These are phyloP conservation scores for Leccinum fuscescens DNA, from an alignment of 1,284 basidiomycete species.

Conservation along the genomic window DNA sequence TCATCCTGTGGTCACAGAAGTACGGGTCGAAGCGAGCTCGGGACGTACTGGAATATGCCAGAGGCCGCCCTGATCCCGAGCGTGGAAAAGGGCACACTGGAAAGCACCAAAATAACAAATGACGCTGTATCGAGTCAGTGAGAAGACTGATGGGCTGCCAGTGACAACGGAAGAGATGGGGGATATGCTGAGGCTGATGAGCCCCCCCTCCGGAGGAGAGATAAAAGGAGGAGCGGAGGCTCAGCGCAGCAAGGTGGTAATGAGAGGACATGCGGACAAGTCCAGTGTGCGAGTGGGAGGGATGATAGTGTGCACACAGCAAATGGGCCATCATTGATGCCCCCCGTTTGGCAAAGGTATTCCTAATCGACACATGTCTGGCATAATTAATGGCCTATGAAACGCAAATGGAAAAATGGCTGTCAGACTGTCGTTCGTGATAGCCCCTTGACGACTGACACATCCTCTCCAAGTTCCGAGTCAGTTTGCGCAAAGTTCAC, in stretches of 20 bases:
- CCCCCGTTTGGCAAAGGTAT: conserved; percentile 32
- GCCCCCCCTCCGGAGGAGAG: conserved; percentile 10
- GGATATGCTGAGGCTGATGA: conserved; percentile 3
- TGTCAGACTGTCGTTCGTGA: conserved; percentile 24
- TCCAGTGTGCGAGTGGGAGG: conserved; percentile 17
- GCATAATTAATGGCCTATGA: conserved; percentile 34
- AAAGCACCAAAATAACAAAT: conserved; percentile 8
- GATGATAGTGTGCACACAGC: conserved; percentile 24
- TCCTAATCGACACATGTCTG: conserved; percentile 29
- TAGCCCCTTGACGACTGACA: conserved; percentile 24
- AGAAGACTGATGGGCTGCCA: not conserved
- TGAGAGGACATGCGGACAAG: conserved; percentile 29
- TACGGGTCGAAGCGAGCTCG: conserved; percentile 8
- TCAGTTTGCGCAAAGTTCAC: conserved; percentile 22
- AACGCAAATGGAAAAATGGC: conserved; percentile 27
- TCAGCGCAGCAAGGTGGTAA: conserved; percentile 23
- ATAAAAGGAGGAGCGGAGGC: conserved; percentile 31
- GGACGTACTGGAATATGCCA: conserved; percentile 24
- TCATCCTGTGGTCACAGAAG: conserved; percentile 25
- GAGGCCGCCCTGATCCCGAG: conserved; percentile 20
- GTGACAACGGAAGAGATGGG: conserved; percentile 7
- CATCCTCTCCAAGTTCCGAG: conserved; percentile 7
- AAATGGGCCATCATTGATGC: conserved; percentile 11
- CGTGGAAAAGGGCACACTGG: conserved; percentile 31
- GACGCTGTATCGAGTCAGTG: conserved; percentile 3